Evolutionary conservation across 805 yeast species (phyloP).

Genomic region (Babjeviella inositovora): DNA sequence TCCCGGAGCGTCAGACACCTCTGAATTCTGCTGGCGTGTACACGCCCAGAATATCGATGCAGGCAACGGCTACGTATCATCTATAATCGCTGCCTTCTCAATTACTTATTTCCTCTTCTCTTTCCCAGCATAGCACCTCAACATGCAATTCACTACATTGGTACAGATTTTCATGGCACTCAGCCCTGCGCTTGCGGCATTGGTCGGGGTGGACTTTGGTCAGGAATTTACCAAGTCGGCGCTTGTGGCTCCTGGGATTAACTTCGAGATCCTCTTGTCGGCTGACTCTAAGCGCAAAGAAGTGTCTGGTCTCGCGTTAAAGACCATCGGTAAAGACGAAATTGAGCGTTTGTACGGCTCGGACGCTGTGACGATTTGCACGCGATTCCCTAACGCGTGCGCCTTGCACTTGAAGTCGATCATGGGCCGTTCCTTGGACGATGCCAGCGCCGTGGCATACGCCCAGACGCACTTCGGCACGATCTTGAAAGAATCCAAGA

Average conservation of each 20-base stretch:
- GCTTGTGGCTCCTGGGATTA: slow-evolving; percentile 79
- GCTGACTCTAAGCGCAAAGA: slow-evolving; percentile 90
- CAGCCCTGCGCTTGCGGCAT: slow-evolving; percentile 28
- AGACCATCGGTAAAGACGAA: slow-evolving; percentile 21
- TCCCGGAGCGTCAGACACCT: no score
- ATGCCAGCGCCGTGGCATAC: slow-evolving; percentile 28
- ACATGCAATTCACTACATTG: slow-evolving; percentile 1
- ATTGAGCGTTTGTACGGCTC: slow-evolving; percentile 69
- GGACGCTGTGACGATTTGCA: slow-evolving; percentile 49
- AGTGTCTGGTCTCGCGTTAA: slow-evolving; percentile 58
- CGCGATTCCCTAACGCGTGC: slow-evolving; percentile 62
- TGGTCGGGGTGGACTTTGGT: slow-evolving; percentile 83
- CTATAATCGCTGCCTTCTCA: slow-evolving; percentile 1
- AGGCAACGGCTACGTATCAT: no score
- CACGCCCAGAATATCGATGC: no score
- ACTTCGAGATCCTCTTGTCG: slow-evolving; percentile 77
- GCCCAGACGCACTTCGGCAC: slow-evolving; percentile 45
- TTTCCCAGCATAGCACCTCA: slow-evolving; percentile 1
- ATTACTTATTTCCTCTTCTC: slow-evolving; percentile 1
- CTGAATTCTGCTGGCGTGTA: no score
- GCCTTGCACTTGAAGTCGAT: slow-evolving; percentile 53
- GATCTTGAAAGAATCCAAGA: slow-evolving; percentile 19
- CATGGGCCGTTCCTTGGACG: slow-evolving; percentile 45
- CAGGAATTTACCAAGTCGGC: slow-evolving; percentile 78
- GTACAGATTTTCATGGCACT: slow-evolving; percentile 1